These are phyloP conservation scores for Besnoitia besnoiti DNA, from an alignment of 169 alveolate genomes.

Conservation along the genomic window DNA sequence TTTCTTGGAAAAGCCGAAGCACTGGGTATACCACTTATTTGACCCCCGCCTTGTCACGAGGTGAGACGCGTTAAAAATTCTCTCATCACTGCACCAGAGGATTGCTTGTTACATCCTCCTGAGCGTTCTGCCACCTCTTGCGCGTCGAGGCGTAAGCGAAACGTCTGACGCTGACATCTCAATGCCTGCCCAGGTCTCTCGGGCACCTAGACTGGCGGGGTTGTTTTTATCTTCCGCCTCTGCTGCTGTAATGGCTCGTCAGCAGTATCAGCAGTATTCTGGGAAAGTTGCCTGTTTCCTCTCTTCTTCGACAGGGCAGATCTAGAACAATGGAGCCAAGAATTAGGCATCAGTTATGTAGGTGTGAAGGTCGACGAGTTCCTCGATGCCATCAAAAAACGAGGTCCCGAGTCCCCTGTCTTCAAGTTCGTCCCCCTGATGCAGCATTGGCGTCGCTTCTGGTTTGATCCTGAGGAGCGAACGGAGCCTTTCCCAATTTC, in stretches of 20 bases:
- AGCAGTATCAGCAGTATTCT: not conserved
- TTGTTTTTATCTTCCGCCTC: too few species aligned
- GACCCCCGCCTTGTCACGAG: slow-evolving; percentile 73
- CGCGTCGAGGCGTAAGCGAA: too few species aligned
- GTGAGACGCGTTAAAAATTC: too few species aligned
- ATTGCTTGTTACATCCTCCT: too few species aligned
- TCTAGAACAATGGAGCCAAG: slow-evolving; percentile 74
- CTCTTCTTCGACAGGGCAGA: slow-evolving; percentile 44
- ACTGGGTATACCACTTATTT: slow-evolving; percentile 75
- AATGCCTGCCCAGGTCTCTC: too few species aligned
- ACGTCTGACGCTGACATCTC: too few species aligned
- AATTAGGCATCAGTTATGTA: slow-evolving; percentile 73
- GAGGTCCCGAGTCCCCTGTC: slow-evolving; percentile 80
- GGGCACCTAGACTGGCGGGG: too few species aligned
- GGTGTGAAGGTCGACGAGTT: slow-evolving; percentile 77
- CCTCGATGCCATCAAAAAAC: slow-evolving; percentile 72
- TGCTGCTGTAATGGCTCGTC: not conserved
- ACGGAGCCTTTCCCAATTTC: slow-evolving; percentile 74
- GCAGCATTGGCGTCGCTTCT: slow-evolving; percentile 76
- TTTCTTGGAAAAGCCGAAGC: slow-evolving; percentile 68
- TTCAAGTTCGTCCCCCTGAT: slow-evolving; percentile 78
- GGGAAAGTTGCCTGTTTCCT: too few species aligned
- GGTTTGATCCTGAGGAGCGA: slow-evolving; percentile 74
- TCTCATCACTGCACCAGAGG: too few species aligned
- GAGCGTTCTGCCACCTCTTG: too few species aligned